Conservation (phyloP, 176 grass and related monocot genomes). For the sorghum (Sorghum bicolor) region DNA sequence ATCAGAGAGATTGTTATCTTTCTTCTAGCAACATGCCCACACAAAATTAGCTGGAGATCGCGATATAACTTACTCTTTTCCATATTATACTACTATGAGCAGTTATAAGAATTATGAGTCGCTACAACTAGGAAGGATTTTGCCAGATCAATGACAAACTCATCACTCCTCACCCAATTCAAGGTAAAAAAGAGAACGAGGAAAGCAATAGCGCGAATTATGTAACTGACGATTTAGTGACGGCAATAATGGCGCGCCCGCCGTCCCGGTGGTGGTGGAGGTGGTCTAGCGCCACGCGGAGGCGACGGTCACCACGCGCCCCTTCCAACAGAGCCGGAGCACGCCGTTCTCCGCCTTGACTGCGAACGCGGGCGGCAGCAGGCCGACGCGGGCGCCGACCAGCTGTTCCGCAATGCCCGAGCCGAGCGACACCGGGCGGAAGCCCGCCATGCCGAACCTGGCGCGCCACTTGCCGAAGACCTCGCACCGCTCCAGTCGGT, state of each 20-base stretch:
- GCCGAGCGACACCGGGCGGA: conserved; percentile 41
- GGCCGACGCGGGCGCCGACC: conserved; percentile 38
- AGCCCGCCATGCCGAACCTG: conserved; percentile 81
- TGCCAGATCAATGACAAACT: conserved; percentile 44
- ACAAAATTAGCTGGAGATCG: not conserved
- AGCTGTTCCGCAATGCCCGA: conserved; percentile 39
- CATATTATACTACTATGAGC: conserved; percentile 51
- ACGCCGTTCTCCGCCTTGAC: conserved; percentile 63
- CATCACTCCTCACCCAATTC: conserved; percentile 44
- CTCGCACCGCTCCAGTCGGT: conserved; percentile 84
- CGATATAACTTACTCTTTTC: conserved; percentile 50
- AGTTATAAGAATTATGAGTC: conserved; percentile 49
- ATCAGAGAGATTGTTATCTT: conserved; percentile 1
- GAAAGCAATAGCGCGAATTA: conserved; percentile 29
- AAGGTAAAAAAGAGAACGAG: not conserved
- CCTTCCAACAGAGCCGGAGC: conserved; percentile 65
- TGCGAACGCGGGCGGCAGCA: conserved; percentile 20
- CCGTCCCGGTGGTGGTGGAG: not conserved
- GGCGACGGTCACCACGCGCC: conserved; percentile 69
- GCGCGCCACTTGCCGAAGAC: conserved; percentile 85
- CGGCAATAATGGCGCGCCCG: conserved; percentile 16
- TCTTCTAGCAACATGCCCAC: not conserved
- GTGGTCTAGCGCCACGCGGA: conserved; percentile 69
- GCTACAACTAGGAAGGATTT: conserved; percentile 45
- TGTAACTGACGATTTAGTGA: conserved; percentile 36